Percentiles rank a stretch among this genome's conserved stretches.
phyloP scores from a whole-genome alignment of 257 asterid species.

The Capsicum baccatum region DNA sequence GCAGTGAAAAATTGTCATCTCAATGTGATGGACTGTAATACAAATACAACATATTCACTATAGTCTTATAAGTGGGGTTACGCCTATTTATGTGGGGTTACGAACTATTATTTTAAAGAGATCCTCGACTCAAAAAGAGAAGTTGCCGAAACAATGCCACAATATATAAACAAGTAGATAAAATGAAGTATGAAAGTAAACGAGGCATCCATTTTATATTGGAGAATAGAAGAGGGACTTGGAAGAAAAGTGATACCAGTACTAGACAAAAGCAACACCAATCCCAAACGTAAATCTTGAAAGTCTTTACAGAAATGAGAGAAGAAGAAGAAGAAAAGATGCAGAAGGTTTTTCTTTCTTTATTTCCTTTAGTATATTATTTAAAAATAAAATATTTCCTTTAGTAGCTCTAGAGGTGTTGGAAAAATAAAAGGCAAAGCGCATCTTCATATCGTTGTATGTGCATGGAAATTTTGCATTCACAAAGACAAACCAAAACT shows the following conservation, averaged over 20 bases:
- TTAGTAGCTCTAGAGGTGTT: constrained; percentile 21
- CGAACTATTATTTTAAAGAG: no score
- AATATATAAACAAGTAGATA: neutral
- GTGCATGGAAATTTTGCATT: constrained; percentile 7
- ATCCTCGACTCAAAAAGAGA: no score
- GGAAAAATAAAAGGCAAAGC: constrained; percentile 9
- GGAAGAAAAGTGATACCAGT: neutral
- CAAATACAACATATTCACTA: neutral
- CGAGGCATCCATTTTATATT: neutral
- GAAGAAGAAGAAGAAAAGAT: neutral
- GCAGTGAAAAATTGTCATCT: neutral
- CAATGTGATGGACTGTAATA: neutral
- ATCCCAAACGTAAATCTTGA: constrained; percentile 1
- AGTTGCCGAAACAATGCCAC: no score
- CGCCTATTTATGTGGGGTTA: no score
- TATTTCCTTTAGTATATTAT: neutral
- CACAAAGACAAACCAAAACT: neutral
- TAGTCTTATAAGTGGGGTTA: no score
- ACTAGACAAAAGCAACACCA: constrained; percentile 21
- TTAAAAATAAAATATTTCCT: no score
- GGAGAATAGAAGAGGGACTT: constrained; percentile 22
- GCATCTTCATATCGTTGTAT: constrained; percentile 26
- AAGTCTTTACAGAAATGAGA: no score
- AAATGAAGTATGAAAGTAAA: constrained; percentile 19
- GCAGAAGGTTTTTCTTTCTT: neutral